Evolutionary conservation across 164 flowering plant species (phyloP).

Genomic region (Magnolia kwangsiensis): DNA sequence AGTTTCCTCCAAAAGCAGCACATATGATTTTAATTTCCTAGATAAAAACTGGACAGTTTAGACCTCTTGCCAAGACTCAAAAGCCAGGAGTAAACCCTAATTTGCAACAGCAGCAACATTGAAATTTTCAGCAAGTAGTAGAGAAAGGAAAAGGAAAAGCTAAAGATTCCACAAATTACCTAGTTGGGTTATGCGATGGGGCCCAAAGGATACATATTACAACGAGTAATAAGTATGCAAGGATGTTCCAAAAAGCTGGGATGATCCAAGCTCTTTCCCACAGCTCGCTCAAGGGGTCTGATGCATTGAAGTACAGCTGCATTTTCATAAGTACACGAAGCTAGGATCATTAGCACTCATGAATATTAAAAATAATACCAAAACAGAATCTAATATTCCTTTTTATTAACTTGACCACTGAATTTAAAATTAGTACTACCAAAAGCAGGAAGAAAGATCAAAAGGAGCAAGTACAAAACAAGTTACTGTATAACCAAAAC

Average conservation of each 20-base stretch:
- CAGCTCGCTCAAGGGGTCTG: conserved; percentile 66
- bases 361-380: not conserved
- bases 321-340: conserved; percentile 1
- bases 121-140: not conserved
- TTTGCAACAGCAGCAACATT: not conserved
- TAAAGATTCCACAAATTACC: conserved; percentile 37
- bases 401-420: not conserved
- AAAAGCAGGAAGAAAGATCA: not conserved
- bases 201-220: conserved; percentile 83
- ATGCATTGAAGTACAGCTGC: conserved; percentile 85
- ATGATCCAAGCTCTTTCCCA: conserved; percentile 87
- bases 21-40: not conserved
- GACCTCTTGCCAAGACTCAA: not conserved
- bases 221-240: conserved; percentile 56
- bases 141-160: not conserved
- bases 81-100: not conserved
- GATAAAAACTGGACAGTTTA: not conserved
- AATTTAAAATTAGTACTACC: no score
- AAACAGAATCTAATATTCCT: not conserved
- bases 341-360: not conserved
- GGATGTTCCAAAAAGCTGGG: conserved; percentile 77
- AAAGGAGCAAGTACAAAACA: not conserved
- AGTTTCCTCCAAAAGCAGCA: not conserved
- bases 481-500: no score
- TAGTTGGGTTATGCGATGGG: conserved; percentile 74